Base-by-base conservation (phyloP, 1,284 basidiomycete species). In the Ceratobasidium theobromae region DNA sequence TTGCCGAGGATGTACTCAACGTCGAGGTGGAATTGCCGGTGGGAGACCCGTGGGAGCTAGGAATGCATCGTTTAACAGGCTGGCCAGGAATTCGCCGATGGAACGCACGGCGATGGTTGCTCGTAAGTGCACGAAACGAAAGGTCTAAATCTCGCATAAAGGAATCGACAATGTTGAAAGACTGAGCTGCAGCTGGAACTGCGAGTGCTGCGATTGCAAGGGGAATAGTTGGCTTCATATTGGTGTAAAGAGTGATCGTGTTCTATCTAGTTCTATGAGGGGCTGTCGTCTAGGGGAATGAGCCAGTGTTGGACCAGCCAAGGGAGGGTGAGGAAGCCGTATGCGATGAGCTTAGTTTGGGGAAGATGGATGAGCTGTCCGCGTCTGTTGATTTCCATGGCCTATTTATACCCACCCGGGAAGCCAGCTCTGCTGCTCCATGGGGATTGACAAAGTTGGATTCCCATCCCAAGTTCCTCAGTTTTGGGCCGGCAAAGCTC, bases 101-200 rank as follows among this genome's bases (percentile, higher is more conserved):
- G 33, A 62, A 62, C 2, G 58, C 33, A 28, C 46, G 58, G 25
- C 58, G 58, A 27, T 45, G 58, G 27, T 62, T 9, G 43, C 43
- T 35, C 1, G 55, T 21, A 3, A 62, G 33, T 9, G 58, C 58
- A 30, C 16, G 23, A 32, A 62, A 46, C 16, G 58, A 62, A n/a
- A 46, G 49, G 9, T 52, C 32, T 32, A 62, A 46, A 41, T 62
- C 58, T 16, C 58, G 58, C 58, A 52, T 33, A 62, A 62, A 62
- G 46, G 35, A 25, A 35, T 62, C 58, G 9, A 62, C 58, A 11
- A 52, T 32, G 28, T 52, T 52, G 46, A 62, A 35, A 41, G 48
- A 62, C 25, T 62, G 58, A 41, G 48, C 48, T n/a, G 58, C 58
- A 30, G 46, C 25, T 14, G 58, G 48, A n/a, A 38, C 48, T 9